Evolutionary conservation across 441 rosid genomes (phyloP), one percentile per base, ranked within the genome.

Genomic region (Populus hybrid): DNA sequence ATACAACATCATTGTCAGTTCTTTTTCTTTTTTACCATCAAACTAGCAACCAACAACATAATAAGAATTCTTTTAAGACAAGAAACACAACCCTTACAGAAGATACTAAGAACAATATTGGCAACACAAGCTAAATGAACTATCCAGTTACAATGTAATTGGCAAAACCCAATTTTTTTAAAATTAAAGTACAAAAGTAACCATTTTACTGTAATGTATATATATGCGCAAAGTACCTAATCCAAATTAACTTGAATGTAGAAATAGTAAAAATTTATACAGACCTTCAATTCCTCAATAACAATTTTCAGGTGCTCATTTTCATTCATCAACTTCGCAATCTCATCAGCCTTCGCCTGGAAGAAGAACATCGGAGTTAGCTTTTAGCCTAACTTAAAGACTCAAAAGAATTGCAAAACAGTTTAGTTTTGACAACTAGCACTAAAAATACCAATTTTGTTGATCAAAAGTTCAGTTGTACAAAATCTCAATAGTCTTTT

Each of bases 291-390:
- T 77, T 94, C 95, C 80, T 90, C 95, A 76, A 87, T 87, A 68
- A 88, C 86, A 77, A 83, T 81, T 90, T 94, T 96, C 79, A 92
- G 90, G 79, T 93, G 91, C 89, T 96, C 99, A 83, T 96, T 96
- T 85, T 96, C 98, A 84, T 91, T 94, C 98, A 94, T 94, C 86
- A 91, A 71, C 80, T 87, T 96, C 6, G 98, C 97, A 76, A 97
- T 97, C 85, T 94, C 99, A 89, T 97, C 99, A 81, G 99, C 98
- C 85, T 97, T 97, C 82, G 99, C 97, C 98, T 97, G 87, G 69
- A 72, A 86, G 79, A 71, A 67, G 69, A 64, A 35, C 64, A 40
- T 77, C 32, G 9, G 38, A 79, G 69, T 63, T 34, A 70, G 67
- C 75, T 76, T 28, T 76, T 36, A 83, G 69, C 70, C 16, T 79